Conservation (phyloP, 257 asterid genomes). For the Plantago major region DNA sequence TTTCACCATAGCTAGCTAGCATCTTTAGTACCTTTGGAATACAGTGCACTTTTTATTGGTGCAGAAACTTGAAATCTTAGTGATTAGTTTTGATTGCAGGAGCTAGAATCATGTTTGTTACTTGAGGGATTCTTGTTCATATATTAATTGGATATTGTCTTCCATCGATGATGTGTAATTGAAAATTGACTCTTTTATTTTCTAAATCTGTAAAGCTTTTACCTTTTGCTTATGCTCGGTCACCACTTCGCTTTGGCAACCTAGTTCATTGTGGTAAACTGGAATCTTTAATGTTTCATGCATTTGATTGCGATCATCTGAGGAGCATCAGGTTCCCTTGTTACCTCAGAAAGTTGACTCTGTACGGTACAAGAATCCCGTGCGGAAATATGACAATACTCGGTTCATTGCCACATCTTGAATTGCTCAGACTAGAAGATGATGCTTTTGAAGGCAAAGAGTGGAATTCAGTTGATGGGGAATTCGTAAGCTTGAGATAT, state of each 20-base stretch:
- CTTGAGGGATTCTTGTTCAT: no score
- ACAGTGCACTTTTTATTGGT: no score
- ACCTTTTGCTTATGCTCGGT: not conserved
- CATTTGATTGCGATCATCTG: not conserved
- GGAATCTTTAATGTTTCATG: not conserved
- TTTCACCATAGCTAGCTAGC: no score
- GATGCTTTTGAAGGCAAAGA: not conserved
- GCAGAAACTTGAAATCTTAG: no score
- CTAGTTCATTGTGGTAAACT: not conserved
- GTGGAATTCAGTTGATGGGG: slow-evolving; percentile 14
- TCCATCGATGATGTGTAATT: not conserved
- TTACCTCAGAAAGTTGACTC: slow-evolving; percentile 8
- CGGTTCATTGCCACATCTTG: slow-evolving; percentile 13
- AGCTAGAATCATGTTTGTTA: no score
- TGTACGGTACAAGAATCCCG: not conserved
- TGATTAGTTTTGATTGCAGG: no score
- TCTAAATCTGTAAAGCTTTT: not conserved
- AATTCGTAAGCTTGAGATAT: not conserved
- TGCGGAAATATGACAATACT: not conserved
- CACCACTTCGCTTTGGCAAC: not conserved
- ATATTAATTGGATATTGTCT: not conserved
- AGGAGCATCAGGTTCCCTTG: slow-evolving; percentile 1
- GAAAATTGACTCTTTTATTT: no score
- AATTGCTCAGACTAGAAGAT: not conserved
- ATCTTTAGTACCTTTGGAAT: no score